Evolutionary conservation across 2,329 filamentous ascomycete genomes (phyloP).

Genomic region (Neonectria faginata): DNA sequence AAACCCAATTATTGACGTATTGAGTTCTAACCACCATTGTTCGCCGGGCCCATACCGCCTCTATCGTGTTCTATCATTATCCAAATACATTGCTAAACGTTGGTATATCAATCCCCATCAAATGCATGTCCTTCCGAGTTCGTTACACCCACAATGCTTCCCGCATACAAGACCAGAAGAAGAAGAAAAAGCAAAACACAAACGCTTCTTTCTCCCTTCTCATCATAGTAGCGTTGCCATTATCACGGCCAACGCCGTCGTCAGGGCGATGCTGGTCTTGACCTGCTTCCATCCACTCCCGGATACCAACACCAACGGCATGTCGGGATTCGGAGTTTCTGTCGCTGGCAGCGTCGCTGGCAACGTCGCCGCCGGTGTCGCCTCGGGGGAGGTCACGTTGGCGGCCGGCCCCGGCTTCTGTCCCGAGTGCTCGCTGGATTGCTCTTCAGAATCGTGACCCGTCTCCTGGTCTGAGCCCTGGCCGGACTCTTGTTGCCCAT

Average conservation of each 20-base stretch:
- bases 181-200: too few species aligned
- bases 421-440: too few species aligned
- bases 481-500: too few species aligned
- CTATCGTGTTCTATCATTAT: neutral
- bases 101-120: conserved; percentile 21
- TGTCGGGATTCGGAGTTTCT: conserved; percentile 30
- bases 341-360: neutral
- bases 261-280: conserved; percentile 28
- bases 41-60: conserved; percentile 8
- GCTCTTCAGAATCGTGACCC: too few species aligned
- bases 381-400: neutral
- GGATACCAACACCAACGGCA: conserved; percentile 21
- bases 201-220: neutral
- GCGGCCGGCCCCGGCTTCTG: neutral
- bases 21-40: conserved; percentile 3
- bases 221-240: conserved; percentile 27
- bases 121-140: conserved; percentile 2
- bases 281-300: conserved; percentile 27
- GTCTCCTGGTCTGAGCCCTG: too few species aligned
- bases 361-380: neutral
- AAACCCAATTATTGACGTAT: neutral
- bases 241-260: conserved; percentile 25
- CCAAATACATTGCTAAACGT: neutral
- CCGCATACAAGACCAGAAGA: neutral
- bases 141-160: neutral